Evolutionary conservation across 75 land plant genomes (phyloP).

Genomic region (Ceratopteris richardii): DNA sequence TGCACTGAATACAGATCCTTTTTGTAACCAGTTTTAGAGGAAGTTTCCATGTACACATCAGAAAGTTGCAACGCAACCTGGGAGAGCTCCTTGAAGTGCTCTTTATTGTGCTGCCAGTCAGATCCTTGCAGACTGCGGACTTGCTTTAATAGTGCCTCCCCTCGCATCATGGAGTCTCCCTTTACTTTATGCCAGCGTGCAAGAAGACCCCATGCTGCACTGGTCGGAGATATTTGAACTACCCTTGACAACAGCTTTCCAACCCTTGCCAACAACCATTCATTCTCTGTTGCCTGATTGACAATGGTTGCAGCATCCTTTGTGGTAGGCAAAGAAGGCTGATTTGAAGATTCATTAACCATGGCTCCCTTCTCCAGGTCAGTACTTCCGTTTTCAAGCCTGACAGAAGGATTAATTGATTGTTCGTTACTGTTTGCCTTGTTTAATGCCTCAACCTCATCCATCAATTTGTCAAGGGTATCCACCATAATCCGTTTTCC

Average conservation of each 20-base stretch:
- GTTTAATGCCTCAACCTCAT: slow-evolving; percentile 37
- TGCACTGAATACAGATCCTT: slow-evolving; percentile 68
- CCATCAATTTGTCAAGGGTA: slow-evolving; percentile 42
- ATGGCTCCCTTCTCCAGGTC: background rate
- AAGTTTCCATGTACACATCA: slow-evolving; percentile 53
- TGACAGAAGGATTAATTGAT: background rate
- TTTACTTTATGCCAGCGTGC: slow-evolving; percentile 84
- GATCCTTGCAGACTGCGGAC: slow-evolving; percentile 73
- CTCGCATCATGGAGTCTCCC: slow-evolving; percentile 66
- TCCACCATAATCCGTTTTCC: slow-evolving; percentile 54
- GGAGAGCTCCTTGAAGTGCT: slow-evolving; percentile 55
- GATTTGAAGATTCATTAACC: background rate
- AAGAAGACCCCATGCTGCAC: slow-evolving; percentile 74
- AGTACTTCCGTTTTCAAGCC: background rate
- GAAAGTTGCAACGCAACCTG: slow-evolving; percentile 72
- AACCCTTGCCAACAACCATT: slow-evolving; percentile 4
- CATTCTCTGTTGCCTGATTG: background rate
- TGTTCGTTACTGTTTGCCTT: too few species aligned
- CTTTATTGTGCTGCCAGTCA: slow-evolving; percentile 63
- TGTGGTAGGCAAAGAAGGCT: background rate
- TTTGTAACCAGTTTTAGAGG: slow-evolving; percentile 37
- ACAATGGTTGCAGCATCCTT: background rate
- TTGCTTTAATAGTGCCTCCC: slow-evolving; percentile 85
- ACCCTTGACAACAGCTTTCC: slow-evolving; percentile 29
- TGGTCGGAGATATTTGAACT: slow-evolving; percentile 43